A percentile compares a stretch with the other conserved stretches of the same genome.
Evolutionary conservation across 2,329 filamentous ascomycete species (phyloP).

Genomic region (Pseudonectria buxi): DNA sequence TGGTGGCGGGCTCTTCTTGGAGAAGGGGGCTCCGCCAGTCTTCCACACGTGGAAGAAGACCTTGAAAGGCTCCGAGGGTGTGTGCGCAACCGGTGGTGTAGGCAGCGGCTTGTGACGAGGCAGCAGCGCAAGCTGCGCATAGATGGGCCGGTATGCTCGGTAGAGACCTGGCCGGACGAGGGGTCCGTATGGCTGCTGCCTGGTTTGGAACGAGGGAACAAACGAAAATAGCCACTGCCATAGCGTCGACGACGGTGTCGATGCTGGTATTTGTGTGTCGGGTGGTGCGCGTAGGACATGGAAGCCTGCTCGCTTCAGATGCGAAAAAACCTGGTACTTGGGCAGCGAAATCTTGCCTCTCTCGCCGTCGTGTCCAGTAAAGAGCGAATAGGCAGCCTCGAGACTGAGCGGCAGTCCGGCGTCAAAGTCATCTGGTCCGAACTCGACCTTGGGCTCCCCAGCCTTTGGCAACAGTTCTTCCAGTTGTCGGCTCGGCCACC

Average conservation of each 20-base stretch:
- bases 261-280: slow-evolving; percentile 9
- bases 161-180: slow-evolving; percentile 57
- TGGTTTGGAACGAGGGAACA: slow-evolving; percentile 25
- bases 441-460: slow-evolving; percentile 11
- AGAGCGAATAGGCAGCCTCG: slow-evolving; percentile 80
- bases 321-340: slow-evolving; percentile 81
- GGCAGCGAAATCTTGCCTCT: slow-evolving; percentile 60
- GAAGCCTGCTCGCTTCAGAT: slow-evolving; percentile 78
- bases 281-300: slow-evolving; percentile 63
- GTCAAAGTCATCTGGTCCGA: slow-evolving; percentile 41
- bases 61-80: slow-evolving; percentile 52
- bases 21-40: slow-evolving; percentile 52
- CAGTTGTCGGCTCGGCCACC: slow-evolving; percentile 63
- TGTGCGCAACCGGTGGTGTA: slow-evolving; percentile 17
- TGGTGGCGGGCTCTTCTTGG: slow-evolving; percentile 68
- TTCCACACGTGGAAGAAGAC: slow-evolving; percentile 82
- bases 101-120: slow-evolving; percentile 57
- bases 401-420: slow-evolving; percentile 78
- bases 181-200: slow-evolving; percentile 41
- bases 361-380: slow-evolving; percentile 65
- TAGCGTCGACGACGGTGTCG: slow-evolving; percentile 24
- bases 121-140: slow-evolving; percentile 67
- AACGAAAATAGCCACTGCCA: slow-evolving; percentile 51
- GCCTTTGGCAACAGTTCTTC: slow-evolving; percentile 39
- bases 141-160: slow-evolving; percentile 64